Evolutionary conservation across 495 filamentous ascomycete genomes (phyloP).

Genomic region (Podospora appendiculata): DNA sequence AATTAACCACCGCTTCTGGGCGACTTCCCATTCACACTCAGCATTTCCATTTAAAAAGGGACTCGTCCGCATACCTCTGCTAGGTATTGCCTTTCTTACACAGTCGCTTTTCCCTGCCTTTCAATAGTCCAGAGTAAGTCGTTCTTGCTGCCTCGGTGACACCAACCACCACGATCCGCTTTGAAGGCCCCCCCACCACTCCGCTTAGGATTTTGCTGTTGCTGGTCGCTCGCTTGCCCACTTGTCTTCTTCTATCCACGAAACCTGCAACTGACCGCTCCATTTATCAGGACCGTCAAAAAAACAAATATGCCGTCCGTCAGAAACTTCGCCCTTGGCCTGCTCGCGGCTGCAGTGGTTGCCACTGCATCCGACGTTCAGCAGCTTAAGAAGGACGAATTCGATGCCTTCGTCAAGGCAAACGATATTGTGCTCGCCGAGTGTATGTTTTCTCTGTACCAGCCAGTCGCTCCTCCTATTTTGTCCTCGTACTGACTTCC

Average conservation of each 20-base stretch:
- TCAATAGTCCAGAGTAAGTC: constrained; percentile 22
- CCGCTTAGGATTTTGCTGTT: not conserved
- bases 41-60: constrained; percentile 6
- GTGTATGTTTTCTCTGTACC: constrained; percentile 43
- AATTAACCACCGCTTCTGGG: not conserved
- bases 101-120: constrained; percentile 12
- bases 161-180: not conserved
- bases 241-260: not conserved
- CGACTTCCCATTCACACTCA: constrained; percentile 7
- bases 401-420: constrained; percentile 74
- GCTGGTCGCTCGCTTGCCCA: not conserved
- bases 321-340: constrained; percentile 33
- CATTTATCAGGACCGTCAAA: not conserved
- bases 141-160: not conserved
- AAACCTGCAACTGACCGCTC: not conserved
- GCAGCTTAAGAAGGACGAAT: constrained; percentile 76
- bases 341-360: constrained; percentile 59
- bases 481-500: constrained; percentile 5
- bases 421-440: constrained; percentile 77
- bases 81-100: constrained; percentile 2
- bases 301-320: constrained; percentile 21
- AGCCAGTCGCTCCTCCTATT: not conserved
- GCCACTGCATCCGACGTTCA: constrained; percentile 68
- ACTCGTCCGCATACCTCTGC: constrained; percentile 7
- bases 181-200: not conserved